These are phyloP conservation scores for Phytophthora vignae DNA, from an alignment of 352 stramenopile species.

Conservation along the genomic window DNA sequence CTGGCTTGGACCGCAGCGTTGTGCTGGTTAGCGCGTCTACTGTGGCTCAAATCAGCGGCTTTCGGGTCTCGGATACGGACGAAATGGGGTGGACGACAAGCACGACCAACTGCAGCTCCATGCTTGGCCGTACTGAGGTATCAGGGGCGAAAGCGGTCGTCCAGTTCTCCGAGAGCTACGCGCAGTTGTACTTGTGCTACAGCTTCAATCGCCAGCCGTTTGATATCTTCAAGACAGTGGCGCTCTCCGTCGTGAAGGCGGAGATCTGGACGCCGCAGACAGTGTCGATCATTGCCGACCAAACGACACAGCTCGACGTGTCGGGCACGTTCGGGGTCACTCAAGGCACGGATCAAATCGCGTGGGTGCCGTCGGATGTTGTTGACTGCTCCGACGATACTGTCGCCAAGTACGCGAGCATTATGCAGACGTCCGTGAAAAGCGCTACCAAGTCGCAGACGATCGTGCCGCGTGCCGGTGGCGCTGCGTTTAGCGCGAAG, in stretches of 20 bases:
- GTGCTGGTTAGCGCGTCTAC: constrained; percentile 58
- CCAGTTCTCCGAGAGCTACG: constrained; percentile 43
- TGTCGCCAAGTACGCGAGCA: constrained; percentile 35
- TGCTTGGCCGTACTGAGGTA: constrained; percentile 44
- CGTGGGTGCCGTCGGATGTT: constrained; percentile 64
- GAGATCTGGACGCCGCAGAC: constrained; percentile 64
- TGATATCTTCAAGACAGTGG: constrained; percentile 48
- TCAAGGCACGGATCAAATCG: constrained; percentile 60
- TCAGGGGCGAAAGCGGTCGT: constrained; percentile 39
- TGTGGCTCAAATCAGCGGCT: constrained; percentile 52
- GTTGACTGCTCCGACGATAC: constrained; percentile 44
- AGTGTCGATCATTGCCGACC: constrained; percentile 62
- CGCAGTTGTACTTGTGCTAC: constrained; percentile 62
- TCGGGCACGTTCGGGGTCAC: constrained; percentile 72
- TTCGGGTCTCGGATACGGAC: constrained; percentile 58
- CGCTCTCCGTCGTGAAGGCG: constrained; percentile 44
- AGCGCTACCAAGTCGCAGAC: constrained; percentile 40
- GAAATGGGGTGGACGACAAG: constrained; percentile 63
- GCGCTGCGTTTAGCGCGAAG: constrained; percentile 41
- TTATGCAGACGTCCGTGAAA: constrained; percentile 54
- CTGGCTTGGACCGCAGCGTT: constrained; percentile 47
- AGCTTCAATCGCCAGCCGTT: constrained; percentile 72
- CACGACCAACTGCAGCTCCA: constrained; percentile 42
- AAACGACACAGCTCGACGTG: constrained; percentile 43
- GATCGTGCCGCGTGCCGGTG: constrained; percentile 44